Conservation (phyloP, 345 rosid species). For the Eucalyptus virginea region DNA sequence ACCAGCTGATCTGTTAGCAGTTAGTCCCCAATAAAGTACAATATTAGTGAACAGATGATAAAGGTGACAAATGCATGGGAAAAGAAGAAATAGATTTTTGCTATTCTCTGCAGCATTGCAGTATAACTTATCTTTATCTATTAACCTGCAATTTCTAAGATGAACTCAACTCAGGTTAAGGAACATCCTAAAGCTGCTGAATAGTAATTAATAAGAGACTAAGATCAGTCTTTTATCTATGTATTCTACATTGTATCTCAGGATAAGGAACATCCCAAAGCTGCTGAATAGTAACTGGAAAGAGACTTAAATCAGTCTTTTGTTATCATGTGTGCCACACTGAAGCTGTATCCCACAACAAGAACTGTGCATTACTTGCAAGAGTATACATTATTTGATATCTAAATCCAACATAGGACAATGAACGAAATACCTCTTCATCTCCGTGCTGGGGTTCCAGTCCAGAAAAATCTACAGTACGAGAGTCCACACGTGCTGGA, state of each 20-base stretch:
- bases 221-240: not conserved
- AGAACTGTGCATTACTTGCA: not conserved
- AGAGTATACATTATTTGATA: not conserved
- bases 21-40: not conserved
- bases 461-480: slow-evolving; percentile 75
- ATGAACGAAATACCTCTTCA: slow-evolving; percentile 47
- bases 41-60: not conserved
- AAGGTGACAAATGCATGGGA: not conserved
- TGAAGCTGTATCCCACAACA: not conserved
- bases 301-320: not conserved
- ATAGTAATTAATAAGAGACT: not conserved
- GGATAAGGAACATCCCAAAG: not conserved
- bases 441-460: slow-evolving; percentile 95
- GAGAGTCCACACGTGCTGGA: slow-evolving; percentile 89
- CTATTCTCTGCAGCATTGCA: not conserved
- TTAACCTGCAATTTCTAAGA: not conserved
- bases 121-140: not conserved
- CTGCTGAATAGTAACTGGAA: not conserved
- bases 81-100: not conserved
- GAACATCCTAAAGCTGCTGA: not conserved
- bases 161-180: not conserved
- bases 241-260: not conserved
- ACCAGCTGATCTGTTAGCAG: slow-evolving; percentile 73
- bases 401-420: not conserved
- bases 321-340: not conserved